phyloP scores from a whole-genome alignment of 2,329 filamentous ascomycete species.

The Magnaporthiopsis poae region DNA sequence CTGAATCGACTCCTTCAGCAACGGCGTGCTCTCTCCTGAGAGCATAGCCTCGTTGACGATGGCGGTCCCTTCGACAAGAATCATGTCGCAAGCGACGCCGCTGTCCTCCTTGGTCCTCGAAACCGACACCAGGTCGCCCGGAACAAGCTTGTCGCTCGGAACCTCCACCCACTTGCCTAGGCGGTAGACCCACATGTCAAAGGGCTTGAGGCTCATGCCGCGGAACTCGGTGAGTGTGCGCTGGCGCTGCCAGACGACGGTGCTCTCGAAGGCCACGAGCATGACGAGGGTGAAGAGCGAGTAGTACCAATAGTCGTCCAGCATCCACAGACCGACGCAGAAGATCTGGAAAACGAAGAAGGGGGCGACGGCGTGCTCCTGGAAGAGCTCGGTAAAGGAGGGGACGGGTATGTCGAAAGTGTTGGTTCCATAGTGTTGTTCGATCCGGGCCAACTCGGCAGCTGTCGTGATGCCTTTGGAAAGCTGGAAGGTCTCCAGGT shows the following conservation, averaged over 20 bases:
- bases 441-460: slow-evolving; percentile 67
- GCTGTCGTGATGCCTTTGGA: slow-evolving; percentile 64
- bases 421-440: slow-evolving; percentile 91
- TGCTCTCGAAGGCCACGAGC: slow-evolving; percentile 95
- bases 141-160: slow-evolving; percentile 81
- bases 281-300: slow-evolving; percentile 97
- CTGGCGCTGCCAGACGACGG: slow-evolving; percentile 97
- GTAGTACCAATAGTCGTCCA: slow-evolving; percentile 99
- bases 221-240: slow-evolving; percentile 91
- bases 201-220: slow-evolving; percentile 98
- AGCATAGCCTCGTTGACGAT: slow-evolving; percentile 99
- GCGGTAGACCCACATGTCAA: slow-evolving; percentile 84
- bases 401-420: slow-evolving; percentile 97
- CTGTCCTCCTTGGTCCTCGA: slow-evolving; percentile 92
- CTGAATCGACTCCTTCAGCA: slow-evolving; percentile 91
- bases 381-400: slow-evolving; percentile 88
- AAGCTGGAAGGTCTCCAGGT: slow-evolving; percentile 66
- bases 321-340: slow-evolving; percentile 94
- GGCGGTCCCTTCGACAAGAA: slow-evolving; percentile 84
- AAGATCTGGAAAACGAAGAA: slow-evolving; percentile 99
- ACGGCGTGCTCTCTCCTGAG: slow-evolving; percentile 91
- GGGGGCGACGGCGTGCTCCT: slow-evolving; percentile 94
- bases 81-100: slow-evolving; percentile 93
- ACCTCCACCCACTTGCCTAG: slow-evolving; percentile 80
- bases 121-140: slow-evolving; percentile 86